These are phyloP conservation scores for Sclerotinia nivalis DNA, from an alignment of 2,329 filamentous ascomycete genomes.

Conservation along the genomic window DNA sequence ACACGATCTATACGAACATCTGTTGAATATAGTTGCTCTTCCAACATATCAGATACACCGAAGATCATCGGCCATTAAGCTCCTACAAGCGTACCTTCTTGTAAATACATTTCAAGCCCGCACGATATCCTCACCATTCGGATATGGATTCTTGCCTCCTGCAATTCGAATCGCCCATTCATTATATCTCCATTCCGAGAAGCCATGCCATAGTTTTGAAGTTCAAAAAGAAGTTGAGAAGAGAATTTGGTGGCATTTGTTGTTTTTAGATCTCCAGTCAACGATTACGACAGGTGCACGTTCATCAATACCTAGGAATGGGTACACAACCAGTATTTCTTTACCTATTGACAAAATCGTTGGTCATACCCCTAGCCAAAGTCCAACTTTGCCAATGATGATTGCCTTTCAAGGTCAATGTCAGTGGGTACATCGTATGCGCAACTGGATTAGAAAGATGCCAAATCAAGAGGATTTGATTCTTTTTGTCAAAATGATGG, in stretches of 20 bases:
- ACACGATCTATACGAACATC: constrained; percentile 2
- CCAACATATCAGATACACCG: neutral
- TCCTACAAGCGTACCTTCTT: constrained; percentile 9
- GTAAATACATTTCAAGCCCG: constrained; percentile 1
- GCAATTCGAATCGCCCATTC: neutral
- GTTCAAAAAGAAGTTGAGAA: neutral
- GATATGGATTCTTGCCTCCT: neutral
- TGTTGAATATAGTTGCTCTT: neutral
- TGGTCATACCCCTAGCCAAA: neutral
- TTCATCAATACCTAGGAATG: neutral
- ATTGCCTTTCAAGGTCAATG: neutral
- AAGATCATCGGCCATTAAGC: neutral
- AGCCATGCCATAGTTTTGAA: neutral
- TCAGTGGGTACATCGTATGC: neutral
- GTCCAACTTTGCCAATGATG: neutral
- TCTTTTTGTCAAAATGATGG: neutral
- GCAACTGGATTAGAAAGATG: neutral
- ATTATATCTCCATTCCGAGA: neutral
- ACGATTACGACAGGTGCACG: neutral
- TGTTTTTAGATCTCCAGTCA: neutral
- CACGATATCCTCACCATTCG: neutral
- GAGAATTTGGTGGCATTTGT: constrained; percentile 6
- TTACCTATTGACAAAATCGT: neutral
- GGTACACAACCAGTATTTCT: neutral
- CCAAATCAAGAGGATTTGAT: neutral